Evolutionary conservation across 768 basidiomycete species (phyloP).

Genomic region (Psilocybe cyanescens): DNA sequence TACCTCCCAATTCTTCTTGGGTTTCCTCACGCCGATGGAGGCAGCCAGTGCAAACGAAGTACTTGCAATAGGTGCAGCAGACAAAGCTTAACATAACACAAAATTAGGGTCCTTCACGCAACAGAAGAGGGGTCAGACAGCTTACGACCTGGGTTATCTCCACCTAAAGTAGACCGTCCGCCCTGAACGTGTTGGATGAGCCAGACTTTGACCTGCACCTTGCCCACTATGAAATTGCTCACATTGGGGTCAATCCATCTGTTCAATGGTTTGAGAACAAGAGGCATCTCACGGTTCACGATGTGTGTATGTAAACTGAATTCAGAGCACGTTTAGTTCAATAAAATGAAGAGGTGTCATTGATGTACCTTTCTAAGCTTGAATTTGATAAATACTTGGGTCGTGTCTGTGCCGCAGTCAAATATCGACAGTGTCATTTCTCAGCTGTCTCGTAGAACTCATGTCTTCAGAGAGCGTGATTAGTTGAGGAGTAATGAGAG

Average conservation of each 20-base stretch:
- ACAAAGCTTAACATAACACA: constrained; percentile 19
- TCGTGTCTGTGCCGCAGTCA: constrained; percentile 74
- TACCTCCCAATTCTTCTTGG: constrained; percentile 95
- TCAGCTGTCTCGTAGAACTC: constrained; percentile 91
- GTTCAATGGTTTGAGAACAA: constrained; percentile 79
- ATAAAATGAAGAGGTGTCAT: background rate
- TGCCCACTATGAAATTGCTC: constrained; percentile 71
- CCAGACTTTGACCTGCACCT: constrained; percentile 87
- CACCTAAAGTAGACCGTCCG: constrained; percentile 77
- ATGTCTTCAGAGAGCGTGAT: constrained; percentile 49
- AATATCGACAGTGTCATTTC: constrained; percentile 74
- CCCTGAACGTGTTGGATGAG: constrained; percentile 69
- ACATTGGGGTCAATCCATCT: constrained; percentile 73
- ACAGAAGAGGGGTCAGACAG: constrained; percentile 9
- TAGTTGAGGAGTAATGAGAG: background rate
- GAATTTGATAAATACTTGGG: constrained; percentile 62
- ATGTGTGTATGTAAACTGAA: constrained; percentile 62
- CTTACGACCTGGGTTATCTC: constrained; percentile 79
- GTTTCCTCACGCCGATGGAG: constrained; percentile 41
- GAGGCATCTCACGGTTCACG: constrained; percentile 57
- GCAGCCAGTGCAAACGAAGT: constrained; percentile 25
- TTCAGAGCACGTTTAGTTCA: constrained; percentile 8
- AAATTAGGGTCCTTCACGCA: constrained; percentile 4
- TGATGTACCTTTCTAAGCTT: constrained; percentile 61
- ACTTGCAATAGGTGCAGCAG: constrained; percentile 33